Conservation (phyloP, 2,329 filamentous ascomycete species). For the Tolypocladium cylindrosporum region DNA sequence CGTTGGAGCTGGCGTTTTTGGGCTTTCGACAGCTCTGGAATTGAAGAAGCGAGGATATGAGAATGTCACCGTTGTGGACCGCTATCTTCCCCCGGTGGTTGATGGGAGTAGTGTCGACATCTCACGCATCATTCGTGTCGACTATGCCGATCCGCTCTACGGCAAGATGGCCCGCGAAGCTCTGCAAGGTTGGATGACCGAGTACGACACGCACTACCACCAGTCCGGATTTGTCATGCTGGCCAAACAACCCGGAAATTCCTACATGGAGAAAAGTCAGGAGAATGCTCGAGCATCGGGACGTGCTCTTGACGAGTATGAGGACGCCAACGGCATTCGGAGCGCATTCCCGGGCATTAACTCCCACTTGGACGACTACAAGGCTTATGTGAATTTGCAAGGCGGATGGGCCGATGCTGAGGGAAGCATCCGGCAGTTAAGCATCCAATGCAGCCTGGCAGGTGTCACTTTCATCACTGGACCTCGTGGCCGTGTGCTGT, state of each 20-base stretch:
- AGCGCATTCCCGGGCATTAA: background rate
- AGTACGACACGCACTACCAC: background rate
- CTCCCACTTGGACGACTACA: background rate
- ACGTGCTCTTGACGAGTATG: background rate
- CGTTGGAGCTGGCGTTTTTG: background rate
- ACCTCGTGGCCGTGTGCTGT: background rate
- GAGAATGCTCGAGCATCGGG: background rate
- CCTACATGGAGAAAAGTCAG: background rate
- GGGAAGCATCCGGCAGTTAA: background rate
- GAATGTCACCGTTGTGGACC: background rate
- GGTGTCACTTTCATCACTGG: background rate
- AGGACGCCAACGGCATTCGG: background rate
- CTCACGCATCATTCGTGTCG: background rate
- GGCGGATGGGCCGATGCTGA: background rate
- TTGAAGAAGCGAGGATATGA: background rate
- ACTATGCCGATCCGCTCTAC: background rate
- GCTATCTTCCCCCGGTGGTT: background rate
- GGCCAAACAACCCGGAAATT: background rate
- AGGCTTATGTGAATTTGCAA: background rate
- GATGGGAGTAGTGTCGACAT: background rate
- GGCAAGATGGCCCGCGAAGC: background rate
- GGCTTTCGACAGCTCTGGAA: background rate
- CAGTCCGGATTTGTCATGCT: background rate
- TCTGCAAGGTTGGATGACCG: background rate
- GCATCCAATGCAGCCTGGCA: background rate